A percentile compares a stretch with the other conserved stretches of the same genome.
These are phyloP conservation scores for Staphylotrichum tortipilum DNA, from an alignment of 495 filamentous ascomycete genomes.

Conservation along the genomic window DNA sequence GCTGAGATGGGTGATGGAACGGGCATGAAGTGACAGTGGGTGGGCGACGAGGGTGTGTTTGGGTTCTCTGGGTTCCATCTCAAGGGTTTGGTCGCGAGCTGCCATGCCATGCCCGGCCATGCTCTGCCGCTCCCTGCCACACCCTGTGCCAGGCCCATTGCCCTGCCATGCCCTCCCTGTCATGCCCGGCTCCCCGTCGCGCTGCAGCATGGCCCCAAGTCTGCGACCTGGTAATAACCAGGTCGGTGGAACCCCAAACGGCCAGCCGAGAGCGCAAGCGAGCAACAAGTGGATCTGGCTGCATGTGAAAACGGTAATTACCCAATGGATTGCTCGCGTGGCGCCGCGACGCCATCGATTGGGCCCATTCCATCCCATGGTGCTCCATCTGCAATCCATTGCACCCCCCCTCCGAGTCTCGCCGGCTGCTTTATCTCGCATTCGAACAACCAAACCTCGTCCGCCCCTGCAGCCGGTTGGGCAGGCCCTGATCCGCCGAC, in stretches of 20 bases:
- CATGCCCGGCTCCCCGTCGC: no score
- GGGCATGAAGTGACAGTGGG: no score
- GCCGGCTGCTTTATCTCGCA: constrained; percentile 5
- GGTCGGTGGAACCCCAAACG: neutral
- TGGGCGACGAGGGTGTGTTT: no score
- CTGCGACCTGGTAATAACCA: no score
- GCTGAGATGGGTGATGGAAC: neutral
- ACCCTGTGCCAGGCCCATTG: no score
- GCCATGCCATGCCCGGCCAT: no score
- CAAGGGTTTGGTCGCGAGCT: no score
- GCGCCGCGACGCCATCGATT: neutral
- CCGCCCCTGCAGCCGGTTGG: neutral
- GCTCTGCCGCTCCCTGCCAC: no score
- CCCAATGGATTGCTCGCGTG: constrained; percentile 1
- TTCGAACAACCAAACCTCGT: no score
- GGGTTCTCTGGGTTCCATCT: no score
- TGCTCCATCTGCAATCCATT: no score
- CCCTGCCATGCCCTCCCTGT: neutral
- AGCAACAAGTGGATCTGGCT: neutral
- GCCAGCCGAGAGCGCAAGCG: neutral
- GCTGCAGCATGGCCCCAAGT: no score
- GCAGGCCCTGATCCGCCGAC: neutral
- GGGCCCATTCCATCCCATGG: neutral
- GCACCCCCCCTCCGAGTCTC: neutral
- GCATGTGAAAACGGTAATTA: neutral